phyloP scores from a whole-genome alignment of 805 yeast species.

The Wickerhamiella australiensis region DNA sequence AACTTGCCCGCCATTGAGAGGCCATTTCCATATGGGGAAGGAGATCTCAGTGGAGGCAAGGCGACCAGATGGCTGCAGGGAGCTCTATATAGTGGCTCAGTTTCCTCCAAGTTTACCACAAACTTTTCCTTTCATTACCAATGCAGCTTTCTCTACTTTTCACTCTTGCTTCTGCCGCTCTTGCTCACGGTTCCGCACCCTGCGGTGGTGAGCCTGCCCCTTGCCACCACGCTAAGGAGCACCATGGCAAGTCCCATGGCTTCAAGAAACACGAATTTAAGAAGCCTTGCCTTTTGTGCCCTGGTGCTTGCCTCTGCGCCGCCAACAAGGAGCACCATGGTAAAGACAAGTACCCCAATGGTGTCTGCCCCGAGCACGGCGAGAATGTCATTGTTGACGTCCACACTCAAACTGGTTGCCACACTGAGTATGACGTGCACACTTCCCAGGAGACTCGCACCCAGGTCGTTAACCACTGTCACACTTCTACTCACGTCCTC shows the following conservation, averaged over 20 bases:
- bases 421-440: conserved; percentile 9
- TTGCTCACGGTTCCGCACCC: neutral
- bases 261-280: neutral
- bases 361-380: conserved; percentile 9
- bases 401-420: conserved; percentile 6
- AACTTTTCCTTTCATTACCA: conserved; percentile 2
- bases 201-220: conserved; percentile 2
- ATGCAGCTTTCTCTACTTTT: conserved; percentile 11
- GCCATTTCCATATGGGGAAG: neutral
- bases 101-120: neutral
- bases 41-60: neutral
- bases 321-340: neutral
- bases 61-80: neutral
- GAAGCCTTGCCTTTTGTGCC: conserved; percentile 11
- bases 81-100: neutral
- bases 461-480: conserved; percentile 10
- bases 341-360: conserved; percentile 8
- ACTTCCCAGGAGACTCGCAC: conserved; percentile 10
- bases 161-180: conserved; percentile 7
- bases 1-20: neutral
- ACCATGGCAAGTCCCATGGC: neutral
- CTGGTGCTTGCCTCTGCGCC: conserved; percentile 9
- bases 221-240: conserved; percentile 1
- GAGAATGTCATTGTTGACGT: conserved; percentile 4
- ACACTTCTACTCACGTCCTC: conserved; percentile 11